These are phyloP conservation scores for Byssochlamys sp. DNA, from an alignment of 2,329 filamentous ascomycete species.

Conservation along the genomic window DNA sequence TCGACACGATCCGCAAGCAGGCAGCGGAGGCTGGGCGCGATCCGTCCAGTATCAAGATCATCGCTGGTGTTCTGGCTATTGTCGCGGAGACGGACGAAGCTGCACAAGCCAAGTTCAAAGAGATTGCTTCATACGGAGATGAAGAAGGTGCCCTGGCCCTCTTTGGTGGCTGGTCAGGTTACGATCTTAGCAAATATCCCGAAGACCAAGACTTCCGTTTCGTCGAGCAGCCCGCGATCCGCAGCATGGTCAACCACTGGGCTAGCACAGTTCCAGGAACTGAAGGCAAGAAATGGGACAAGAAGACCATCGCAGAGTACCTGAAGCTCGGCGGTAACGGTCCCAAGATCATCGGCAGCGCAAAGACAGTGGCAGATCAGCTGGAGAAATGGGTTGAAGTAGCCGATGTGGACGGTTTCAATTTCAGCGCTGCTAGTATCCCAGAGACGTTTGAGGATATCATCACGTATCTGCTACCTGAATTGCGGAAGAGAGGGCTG, in stretches of 20 bases:
- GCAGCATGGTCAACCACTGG: slow-evolving; percentile 38
- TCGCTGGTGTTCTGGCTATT: slow-evolving; percentile 36
- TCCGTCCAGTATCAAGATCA: slow-evolving; percentile 33
- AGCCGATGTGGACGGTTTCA: slow-evolving; percentile 28
- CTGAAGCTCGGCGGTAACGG: slow-evolving; percentile 26
- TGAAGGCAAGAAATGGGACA: slow-evolving; percentile 31
- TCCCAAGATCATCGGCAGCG: slow-evolving; percentile 27
- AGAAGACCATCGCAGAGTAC: slow-evolving; percentile 26
- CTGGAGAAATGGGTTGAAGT: slow-evolving; percentile 28
- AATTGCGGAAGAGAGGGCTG: slow-evolving; percentile 24
- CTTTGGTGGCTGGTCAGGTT: slow-evolving; percentile 41
- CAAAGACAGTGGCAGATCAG: slow-evolving; percentile 28
- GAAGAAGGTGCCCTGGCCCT: slow-evolving; percentile 36
- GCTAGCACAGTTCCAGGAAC: slow-evolving; percentile 34
- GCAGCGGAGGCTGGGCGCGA: slow-evolving; percentile 32
- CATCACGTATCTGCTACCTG: slow-evolving; percentile 22
- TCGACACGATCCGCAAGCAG: slow-evolving; percentile 33
- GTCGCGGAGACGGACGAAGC: slow-evolving; percentile 38
- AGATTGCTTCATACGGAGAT: slow-evolving; percentile 36
- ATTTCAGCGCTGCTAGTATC: slow-evolving; percentile 24
- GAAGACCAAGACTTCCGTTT: slow-evolving; percentile 41
- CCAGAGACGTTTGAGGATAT: slow-evolving; percentile 30
- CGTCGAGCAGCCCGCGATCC: slow-evolving; percentile 31
- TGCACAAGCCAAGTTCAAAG: slow-evolving; percentile 34
- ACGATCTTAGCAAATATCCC: slow-evolving; percentile 33